Evolutionary conservation across 805 yeast species (phyloP), one percentile per base, ranked within the genome.

Genomic region (Maudiozyma serrabonitensis): DNA sequence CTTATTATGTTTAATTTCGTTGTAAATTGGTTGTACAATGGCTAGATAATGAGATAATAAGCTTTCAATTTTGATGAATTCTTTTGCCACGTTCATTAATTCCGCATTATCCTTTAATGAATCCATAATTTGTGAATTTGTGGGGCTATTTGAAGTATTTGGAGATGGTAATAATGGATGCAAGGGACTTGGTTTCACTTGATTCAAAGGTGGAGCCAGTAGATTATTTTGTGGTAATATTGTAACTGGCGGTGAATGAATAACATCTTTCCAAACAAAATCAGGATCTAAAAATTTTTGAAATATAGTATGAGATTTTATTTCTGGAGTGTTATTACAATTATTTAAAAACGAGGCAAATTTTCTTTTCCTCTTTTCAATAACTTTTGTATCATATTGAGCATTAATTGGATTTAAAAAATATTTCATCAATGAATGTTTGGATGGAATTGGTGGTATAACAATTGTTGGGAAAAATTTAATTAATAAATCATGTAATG

Each of bases 361-460:
- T 75, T 86, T 75, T 51, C 96, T 70, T 59, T 81, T 84, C 39
- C 96, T 73, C 60, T 81, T 84, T 50, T 80, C 86, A 45, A 81
- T 80, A 42, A 68, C 72, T 68, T 61, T 75, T 6, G 64, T 46
- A 53, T 73, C 76, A 44, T 63, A 70, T 51, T 71, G 70, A 3
- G 71, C 76, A 49, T 68, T 69, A 23, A 73, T 56, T 16, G 76
- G 78, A 46, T 68, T 70, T 44, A 70, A 53, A 43, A 74, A 63
- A 53, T 74, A 74, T 52, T 69, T 71, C 6, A 71, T 63, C n/a
- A 85, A 63, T 15, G 86, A 74, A 63, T 85, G 91, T 63, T 86
- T 86, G 64, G 82, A 85, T 0, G 99, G 99, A 9, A 93, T 91
- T 1, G 98, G 97, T 6, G 99, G 99, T 5, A 93, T 79, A 3